Base-by-base conservation (phyloP, 2,329 filamentous ascomycete species). In the Penicillium expansum region DNA sequence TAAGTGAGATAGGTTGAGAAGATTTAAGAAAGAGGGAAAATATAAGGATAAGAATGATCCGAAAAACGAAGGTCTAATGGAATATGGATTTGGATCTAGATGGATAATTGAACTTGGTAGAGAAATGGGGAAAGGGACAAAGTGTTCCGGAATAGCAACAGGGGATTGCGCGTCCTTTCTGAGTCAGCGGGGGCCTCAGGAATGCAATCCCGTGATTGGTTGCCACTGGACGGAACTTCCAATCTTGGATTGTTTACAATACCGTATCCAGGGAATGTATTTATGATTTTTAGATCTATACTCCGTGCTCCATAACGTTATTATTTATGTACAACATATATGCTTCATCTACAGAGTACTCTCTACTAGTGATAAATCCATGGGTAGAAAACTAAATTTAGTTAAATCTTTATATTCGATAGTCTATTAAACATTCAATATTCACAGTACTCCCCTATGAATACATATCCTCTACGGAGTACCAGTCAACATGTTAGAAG, bases 81-180 rank as follows among this genome's bases (percentile, higher is more conserved):
- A 50, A 52, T 45, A 41, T 50, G 50, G 39, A 52, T 39, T 47
- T 51, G 61, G 59, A 53, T 60, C 56, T 54, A 51, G 53, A 63
- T 57, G 56, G 62, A 58, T 53, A 55, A 56, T 52, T 52, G 61
- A 53, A 56, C 48, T 50, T 47, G 48, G 59, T 41, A 54, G 57
- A 48, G 54, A 51, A 52, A 35, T 42, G 51, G 41, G 48, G 59
- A 57, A 58, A 56, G 52, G 50, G 55, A 49, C 58, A 54, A 61
- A 56, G 57, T 41, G 35, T 55, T 49, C 59, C 62, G 57, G 58
- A 59, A 54, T 54, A 62, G 44, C 54, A 57, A 52, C 49, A 53
- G 61, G 68, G 62, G 70, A 57, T 72, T 72, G 69, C 70, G 70
- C 67, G 70, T 69, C 70, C 67, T 67, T 56, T 42, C 57, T 71